phyloP scores from a whole-genome alignment of 805 yeast genomes.

The Sugiyamaella valdiviana region DNA sequence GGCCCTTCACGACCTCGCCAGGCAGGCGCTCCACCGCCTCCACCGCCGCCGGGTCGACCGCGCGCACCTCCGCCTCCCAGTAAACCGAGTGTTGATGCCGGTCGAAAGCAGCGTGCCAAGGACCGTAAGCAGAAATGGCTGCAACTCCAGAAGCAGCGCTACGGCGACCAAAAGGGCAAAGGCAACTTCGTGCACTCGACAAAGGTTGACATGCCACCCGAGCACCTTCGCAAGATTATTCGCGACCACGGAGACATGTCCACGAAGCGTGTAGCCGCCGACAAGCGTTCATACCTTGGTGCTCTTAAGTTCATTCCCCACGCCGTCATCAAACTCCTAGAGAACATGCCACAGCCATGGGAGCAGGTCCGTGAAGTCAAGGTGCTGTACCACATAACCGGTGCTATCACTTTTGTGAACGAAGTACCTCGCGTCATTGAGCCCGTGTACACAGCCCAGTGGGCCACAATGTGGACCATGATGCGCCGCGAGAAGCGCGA shows the following conservation, averaged over 20 bases:
- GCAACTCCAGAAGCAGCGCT: slow-evolving; percentile 54
- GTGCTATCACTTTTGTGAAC: slow-evolving; percentile 92
- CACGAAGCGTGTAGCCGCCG: slow-evolving; percentile 68
- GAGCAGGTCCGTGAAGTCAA: slow-evolving; percentile 77
- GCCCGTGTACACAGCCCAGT: slow-evolving; percentile 86
- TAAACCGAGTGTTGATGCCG: slow-evolving; percentile 12
- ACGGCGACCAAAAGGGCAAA: slow-evolving; percentile 32
- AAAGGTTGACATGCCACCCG: slow-evolving; percentile 86
- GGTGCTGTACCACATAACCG: slow-evolving; percentile 83
- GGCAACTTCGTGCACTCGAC: slow-evolving; percentile 48
- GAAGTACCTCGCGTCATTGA: slow-evolving; percentile 88
- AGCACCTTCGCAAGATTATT: slow-evolving; percentile 80
- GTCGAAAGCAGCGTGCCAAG: slow-evolving; percentile 23
- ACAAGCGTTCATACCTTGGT: slow-evolving; percentile 81
- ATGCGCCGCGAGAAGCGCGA: slow-evolving; percentile 95
- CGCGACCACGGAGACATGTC: slow-evolving; percentile 81
- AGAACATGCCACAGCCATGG: slow-evolving; percentile 99
- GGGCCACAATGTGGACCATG: slow-evolving; percentile 89
- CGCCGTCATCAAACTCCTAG: slow-evolving; percentile 80
- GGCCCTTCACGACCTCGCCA: not conserved
- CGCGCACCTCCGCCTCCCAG: slow-evolving; percentile 13
- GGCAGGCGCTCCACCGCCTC: slow-evolving; percentile 10
- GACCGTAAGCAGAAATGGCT: slow-evolving; percentile 54
- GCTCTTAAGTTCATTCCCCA: slow-evolving; percentile 95
- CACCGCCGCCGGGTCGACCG: slow-evolving; percentile 17